A percentile compares a stretch with the other conserved stretches of the same genome.
Conservation (phyloP, 495 filamentous ascomycete species). For the Aspergillus heteromorphus region DNA sequence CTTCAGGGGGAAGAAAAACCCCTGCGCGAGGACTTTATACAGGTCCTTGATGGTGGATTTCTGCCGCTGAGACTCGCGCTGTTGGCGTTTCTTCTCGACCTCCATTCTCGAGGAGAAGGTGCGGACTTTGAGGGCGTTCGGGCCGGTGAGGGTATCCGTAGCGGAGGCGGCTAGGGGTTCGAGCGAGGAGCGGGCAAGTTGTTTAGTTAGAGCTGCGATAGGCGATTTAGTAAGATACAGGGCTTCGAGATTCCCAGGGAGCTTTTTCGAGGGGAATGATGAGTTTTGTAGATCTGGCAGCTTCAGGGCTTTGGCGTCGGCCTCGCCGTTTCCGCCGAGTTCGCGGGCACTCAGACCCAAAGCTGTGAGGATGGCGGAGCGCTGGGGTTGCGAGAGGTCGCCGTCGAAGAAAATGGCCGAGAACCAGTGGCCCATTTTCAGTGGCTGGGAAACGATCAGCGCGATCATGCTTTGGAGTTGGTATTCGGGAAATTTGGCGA, state of each 20-base stretch:
- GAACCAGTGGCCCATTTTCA: constrained; percentile 77
- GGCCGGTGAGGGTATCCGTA: constrained; percentile 65
- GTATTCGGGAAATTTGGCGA: constrained; percentile 61
- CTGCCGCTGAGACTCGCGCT: constrained; percentile 36
- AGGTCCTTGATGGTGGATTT: constrained; percentile 66
- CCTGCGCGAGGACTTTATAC: constrained; percentile 64
- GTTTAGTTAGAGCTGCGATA: constrained; percentile 53
- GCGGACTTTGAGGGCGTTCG: constrained; percentile 77
- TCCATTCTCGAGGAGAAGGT: constrained; percentile 70
- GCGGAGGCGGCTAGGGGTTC: constrained; percentile 68
- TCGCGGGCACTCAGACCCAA: constrained; percentile 84
- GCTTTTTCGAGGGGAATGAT: constrained; percentile 67
- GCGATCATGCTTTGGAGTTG: constrained; percentile 82
- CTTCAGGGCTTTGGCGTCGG: constrained; percentile 44
- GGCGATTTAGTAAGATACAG: constrained; percentile 50
- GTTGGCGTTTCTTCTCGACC: constrained; percentile 57
- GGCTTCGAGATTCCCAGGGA: constrained; percentile 52
- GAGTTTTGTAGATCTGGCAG: constrained; percentile 35
- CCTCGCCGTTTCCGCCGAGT: constrained; percentile 71
- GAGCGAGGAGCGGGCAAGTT: constrained; percentile 64
- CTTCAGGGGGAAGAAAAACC: constrained; percentile 77
- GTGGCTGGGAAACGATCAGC: constrained; percentile 67
- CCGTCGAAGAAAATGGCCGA: constrained; percentile 82
- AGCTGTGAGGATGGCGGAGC: constrained; percentile 72
- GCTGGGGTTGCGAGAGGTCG: constrained; percentile 80